These are phyloP conservation scores for Lactifluus echinatus DNA, from an alignment of 768 basidiomycete genomes.

Conservation along the genomic window DNA sequence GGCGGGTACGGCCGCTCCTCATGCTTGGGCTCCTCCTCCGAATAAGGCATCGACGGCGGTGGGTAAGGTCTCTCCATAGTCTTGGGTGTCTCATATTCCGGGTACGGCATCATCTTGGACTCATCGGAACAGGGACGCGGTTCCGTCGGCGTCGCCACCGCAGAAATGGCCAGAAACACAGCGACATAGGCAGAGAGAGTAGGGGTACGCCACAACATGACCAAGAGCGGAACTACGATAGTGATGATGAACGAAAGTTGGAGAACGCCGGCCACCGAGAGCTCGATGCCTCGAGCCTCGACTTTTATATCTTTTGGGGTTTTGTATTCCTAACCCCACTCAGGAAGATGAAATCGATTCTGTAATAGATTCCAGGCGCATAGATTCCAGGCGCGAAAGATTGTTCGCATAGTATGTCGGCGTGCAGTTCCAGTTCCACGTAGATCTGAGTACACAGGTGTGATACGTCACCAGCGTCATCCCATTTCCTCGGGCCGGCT, in stretches of 20 bases:
- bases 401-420: too few species aligned
- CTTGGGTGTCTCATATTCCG: too few species aligned
- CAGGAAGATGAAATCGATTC: neutral
- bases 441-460: too few species aligned
- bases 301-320: slow-evolving; percentile 3
- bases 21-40: neutral
- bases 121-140: neutral
- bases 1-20: neutral
- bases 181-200: slow-evolving; percentile 2
- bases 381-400: too few species aligned
- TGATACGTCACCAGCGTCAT: too few species aligned
- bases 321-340: slow-evolving; percentile 6
- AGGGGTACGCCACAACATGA: slow-evolving; percentile 1
- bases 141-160: slow-evolving; percentile 1
- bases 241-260: slow-evolving; percentile 9
- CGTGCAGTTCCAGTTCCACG: too few species aligned
- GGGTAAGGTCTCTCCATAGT: too few species aligned
- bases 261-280: neutral
- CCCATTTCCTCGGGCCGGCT: too few species aligned
- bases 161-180: neutral
- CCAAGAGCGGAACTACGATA: neutral
- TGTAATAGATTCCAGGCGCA: too few species aligned
- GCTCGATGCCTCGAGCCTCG: neutral
- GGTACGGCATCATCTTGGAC: neutral
- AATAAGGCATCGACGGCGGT: neutral